These are phyloP conservation scores for Lithohypha guttulata DNA, from an alignment of 2,329 filamentous ascomycete species.

Conservation along the genomic window DNA sequence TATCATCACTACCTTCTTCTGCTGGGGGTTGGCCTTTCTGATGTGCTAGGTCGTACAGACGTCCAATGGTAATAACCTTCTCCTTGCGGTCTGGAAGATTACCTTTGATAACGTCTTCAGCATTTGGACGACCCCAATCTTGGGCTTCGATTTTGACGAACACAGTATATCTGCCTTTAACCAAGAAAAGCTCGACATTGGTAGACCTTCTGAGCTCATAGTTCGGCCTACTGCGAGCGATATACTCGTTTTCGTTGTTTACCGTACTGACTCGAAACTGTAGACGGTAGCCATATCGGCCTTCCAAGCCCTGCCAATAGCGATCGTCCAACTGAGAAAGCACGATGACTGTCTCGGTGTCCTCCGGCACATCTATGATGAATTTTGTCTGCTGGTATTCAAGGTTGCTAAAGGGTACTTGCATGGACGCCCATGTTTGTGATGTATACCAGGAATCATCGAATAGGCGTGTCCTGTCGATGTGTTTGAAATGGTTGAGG, in stretches of 20 bases:
- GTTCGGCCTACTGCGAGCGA: conserved; percentile 45
- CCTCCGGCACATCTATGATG: conserved; percentile 41
- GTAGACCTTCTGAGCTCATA: conserved; percentile 61
- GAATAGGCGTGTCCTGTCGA: conserved; percentile 52
- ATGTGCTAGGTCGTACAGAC: conserved; percentile 38
- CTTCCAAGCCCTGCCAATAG: conserved; percentile 49
- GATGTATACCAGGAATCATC: conserved; percentile 50
- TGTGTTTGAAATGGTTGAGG: conserved; percentile 47
- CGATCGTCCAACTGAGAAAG: conserved; percentile 50
- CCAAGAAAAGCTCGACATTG: conserved; percentile 64
- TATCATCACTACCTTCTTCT: conserved; percentile 21
- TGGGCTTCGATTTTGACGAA: conserved; percentile 63
- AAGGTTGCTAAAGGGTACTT: conserved; percentile 47
- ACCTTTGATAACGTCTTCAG: conserved; percentile 50
- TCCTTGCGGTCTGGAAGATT: conserved; percentile 55
- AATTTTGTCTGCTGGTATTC: conserved; percentile 53
- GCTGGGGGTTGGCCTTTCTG: conserved; percentile 33
- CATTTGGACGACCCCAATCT: conserved; percentile 40
- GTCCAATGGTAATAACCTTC: conserved; percentile 50
- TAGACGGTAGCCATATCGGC: conserved; percentile 46
- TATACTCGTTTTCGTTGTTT: conserved; percentile 47
- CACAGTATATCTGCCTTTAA: conserved; percentile 64
- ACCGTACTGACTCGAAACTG: conserved; percentile 46
- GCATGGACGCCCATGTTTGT: conserved; percentile 51
- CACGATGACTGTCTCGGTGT: conserved; percentile 46